phyloP scores from a whole-genome alignment of 2,329 filamentous ascomycete genomes.

The Aspergillus sp. region DNA sequence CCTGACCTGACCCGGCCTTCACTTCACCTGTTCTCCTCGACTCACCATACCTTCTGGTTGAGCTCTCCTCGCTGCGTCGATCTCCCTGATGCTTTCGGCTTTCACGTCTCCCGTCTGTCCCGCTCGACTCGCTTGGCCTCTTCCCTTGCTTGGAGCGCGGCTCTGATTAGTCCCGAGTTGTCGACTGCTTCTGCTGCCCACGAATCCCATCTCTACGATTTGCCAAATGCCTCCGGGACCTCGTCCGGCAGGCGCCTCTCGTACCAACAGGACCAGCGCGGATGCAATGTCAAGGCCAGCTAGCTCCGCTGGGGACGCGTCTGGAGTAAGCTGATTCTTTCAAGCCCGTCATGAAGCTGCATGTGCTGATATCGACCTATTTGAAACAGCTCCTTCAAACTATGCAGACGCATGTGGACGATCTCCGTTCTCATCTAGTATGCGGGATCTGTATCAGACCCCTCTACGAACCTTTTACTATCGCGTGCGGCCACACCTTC shows the following conservation, averaged over 20 bases:
- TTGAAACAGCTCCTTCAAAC: constrained; percentile 29
- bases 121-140: too few relatives aligned
- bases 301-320: constrained; percentile 14
- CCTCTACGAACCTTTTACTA: constrained; percentile 60
- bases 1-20: neutral
- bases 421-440: constrained; percentile 51
- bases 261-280: constrained; percentile 5
- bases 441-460: constrained; percentile 61
- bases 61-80: neutral
- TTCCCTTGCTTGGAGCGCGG: too few relatives aligned
- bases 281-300: constrained; percentile 5
- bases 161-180: too few relatives aligned
- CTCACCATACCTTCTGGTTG: neutral
- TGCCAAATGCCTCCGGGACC: neutral
- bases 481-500: constrained; percentile 61
- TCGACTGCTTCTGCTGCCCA: too few relatives aligned
- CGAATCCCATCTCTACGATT: too few relatives aligned
- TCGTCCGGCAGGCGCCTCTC: constrained; percentile 4
- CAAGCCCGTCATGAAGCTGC: neutral
- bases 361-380: constrained; percentile 7
- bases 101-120: too few relatives aligned
- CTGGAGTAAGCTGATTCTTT: constrained; percentile 19
- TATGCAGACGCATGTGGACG: constrained; percentile 48
- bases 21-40: neutral
- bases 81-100: neutral